phyloP scores from a whole-genome alignment of 1,284 basidiomycete species.

The Microbotryum saponariae region DNA sequence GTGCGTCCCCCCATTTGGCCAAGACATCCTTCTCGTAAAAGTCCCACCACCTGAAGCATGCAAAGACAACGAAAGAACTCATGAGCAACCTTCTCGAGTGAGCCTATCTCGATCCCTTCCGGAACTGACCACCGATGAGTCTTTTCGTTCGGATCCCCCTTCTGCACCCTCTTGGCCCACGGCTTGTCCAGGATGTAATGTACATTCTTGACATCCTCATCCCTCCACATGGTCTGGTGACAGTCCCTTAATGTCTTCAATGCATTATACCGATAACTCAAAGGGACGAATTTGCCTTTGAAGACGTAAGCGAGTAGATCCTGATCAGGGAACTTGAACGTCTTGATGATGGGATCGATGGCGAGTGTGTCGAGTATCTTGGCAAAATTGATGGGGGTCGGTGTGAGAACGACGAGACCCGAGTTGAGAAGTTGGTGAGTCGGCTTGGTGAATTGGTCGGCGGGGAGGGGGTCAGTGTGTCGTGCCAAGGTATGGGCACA shows the following conservation, averaged over 20 bases:
- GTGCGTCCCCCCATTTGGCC: constrained; percentile 47
- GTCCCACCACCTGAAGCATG: constrained; percentile 63
- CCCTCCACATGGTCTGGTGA: constrained; percentile 65
- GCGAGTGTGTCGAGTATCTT: constrained; percentile 56
- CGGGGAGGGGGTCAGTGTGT: constrained; percentile 43
- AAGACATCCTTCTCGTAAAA: constrained; percentile 51
- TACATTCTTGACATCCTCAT: constrained; percentile 56
- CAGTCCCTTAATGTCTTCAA: constrained; percentile 65
- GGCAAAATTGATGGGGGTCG: constrained; percentile 51
- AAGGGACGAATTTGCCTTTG: constrained; percentile 50
- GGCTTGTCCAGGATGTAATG: constrained; percentile 41
- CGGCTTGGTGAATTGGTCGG: constrained; percentile 51
- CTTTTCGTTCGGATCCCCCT: constrained; percentile 47
- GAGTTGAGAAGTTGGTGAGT: constrained; percentile 77
- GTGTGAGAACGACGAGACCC: constrained; percentile 78
- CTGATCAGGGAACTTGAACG: constrained; percentile 82
- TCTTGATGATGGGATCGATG: constrained; percentile 59
- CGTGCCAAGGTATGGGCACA: constrained; percentile 60
- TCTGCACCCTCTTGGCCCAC: constrained; percentile 52
- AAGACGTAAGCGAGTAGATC: constrained; percentile 80
- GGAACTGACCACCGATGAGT: constrained; percentile 28
- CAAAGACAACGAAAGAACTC: neutral
- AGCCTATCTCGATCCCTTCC: too few relatives aligned
- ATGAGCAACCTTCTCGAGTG: too few relatives aligned
- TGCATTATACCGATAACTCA: constrained; percentile 60